These are phyloP conservation scores for Rhododendron ovatum DNA, from an alignment of 148 eudicot species.

Conservation along the genomic window DNA sequence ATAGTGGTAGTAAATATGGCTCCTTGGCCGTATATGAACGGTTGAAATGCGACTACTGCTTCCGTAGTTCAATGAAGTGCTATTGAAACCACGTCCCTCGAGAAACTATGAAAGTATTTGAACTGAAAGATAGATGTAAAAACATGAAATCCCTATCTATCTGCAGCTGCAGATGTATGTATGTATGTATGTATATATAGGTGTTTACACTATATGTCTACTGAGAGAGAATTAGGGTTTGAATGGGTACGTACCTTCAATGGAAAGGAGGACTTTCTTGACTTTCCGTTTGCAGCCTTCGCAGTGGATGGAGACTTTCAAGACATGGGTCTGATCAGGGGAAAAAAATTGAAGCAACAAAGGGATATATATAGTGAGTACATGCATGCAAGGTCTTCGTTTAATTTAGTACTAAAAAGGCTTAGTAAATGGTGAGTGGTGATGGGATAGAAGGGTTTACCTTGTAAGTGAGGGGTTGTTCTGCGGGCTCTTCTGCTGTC, in stretches of 20 bases:
- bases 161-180: too few species aligned
- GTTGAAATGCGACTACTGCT: not conserved
- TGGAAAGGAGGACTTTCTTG: slow-evolving; percentile 44
- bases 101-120: not conserved
- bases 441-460: slow-evolving; percentile 7
- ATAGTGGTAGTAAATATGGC: too few species aligned
- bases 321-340: slow-evolving; percentile 46
- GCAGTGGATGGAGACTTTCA: slow-evolving; percentile 76
- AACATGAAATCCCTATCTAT: too few species aligned
- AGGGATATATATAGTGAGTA: not conserved
- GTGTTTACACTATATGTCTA: too few species aligned
- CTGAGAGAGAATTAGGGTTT: not conserved
- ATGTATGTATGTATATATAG: too few species aligned
- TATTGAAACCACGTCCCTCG: not conserved
- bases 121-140: too few species aligned
- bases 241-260: slow-evolving; percentile 40
- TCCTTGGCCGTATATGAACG: too few species aligned
- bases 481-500: slow-evolving; percentile 2
- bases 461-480: slow-evolving; percentile 27
- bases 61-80: too few species aligned
- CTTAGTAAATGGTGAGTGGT: not conserved
- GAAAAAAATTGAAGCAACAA: not conserved
- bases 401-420: not conserved
- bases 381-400: not conserved
- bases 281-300: slow-evolving; percentile 81